Percentiles rank a stretch among this genome's conserved stretches.
phyloP scores from a whole-genome alignment of 768 basidiomycete genomes.

The Sutorius australiensis region DNA sequence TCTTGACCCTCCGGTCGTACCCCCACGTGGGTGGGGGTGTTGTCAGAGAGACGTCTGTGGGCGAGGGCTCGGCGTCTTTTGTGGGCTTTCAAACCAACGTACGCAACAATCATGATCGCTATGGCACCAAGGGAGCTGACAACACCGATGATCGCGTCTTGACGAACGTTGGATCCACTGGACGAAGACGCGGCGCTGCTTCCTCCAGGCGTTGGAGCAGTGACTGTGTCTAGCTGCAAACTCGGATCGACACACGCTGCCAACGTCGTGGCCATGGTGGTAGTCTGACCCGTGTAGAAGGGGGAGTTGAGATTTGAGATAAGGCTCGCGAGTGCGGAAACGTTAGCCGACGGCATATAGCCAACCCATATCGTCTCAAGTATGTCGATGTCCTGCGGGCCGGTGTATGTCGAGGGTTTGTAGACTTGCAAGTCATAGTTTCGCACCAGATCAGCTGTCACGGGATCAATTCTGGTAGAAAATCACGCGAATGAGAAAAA shows the following conservation, averaged over 20 bases:
- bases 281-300: constrained; percentile 57
- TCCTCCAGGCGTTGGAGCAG: constrained; percentile 35
- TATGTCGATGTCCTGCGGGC: constrained; percentile 40
- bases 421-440: constrained; percentile 67
- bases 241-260: constrained; percentile 69
- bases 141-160: constrained; percentile 90
- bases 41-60: constrained; percentile 70
- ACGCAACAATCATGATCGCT: constrained; percentile 65
- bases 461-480: constrained; percentile 30
- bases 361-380: constrained; percentile 71
- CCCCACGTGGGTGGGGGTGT: constrained; percentile 32
- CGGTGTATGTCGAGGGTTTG: constrained; percentile 53
- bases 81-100: constrained; percentile 66
- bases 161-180: constrained; percentile 41
- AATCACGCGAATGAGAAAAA: constrained; percentile 4
- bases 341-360: constrained; percentile 55
- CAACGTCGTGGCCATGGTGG: constrained; percentile 48
- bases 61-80: constrained; percentile 64
- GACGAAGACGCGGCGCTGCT: constrained; percentile 20
- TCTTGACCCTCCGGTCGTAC: constrained; percentile 61
- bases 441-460: constrained; percentile 35
- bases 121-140: constrained; percentile 79
- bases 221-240: constrained; percentile 51
- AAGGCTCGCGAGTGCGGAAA: constrained; percentile 59
- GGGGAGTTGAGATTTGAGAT: constrained; percentile 57